Evolutionary conservation across 768 basidiomycete species (phyloP), one percentile per base, ranked within the genome.

Genomic region (Strobilomyces dryophilus): DNA sequence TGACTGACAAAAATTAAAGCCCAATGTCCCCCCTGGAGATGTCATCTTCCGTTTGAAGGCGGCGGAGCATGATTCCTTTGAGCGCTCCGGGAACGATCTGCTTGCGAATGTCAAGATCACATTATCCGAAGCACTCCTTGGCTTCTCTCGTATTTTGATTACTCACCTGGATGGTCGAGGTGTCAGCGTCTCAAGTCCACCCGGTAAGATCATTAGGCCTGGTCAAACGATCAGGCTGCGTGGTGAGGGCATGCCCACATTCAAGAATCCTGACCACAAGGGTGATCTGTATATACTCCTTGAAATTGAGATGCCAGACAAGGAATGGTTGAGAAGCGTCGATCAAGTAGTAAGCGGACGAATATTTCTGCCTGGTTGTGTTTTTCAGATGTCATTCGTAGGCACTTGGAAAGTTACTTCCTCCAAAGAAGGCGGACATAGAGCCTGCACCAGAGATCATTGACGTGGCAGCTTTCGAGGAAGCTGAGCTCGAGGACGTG

Each of bases 161-260:
- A 89, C 86, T 8, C 95, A 99, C 67, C 77, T 99, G 29, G 95
- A 99, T 64, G 94, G 94, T 10, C 83, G 93, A 14, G 93, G 93
- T n/a, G 78, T 98, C 47, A 83, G 82, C 35, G 81, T 97, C 12
- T 72, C 82, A 0, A 86, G 82, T 58, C 89, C 89, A 5, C 76
- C 81, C 1, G 83, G 86, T 8, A 88, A 86, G 66, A 81, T 94
- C 27, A 80, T 95, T 64, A 82, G 83, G 55, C 78, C 84, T 4
- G 83, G 84, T 11, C 83, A 87, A 57, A 81, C 83, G 20, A 88
- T 94, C 54, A 75, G 87, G 17, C 63, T 97, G 35, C 79, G 83
- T 3, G 86, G 84, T 11, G 94, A 98, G 71, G 95, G 95, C 36
- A 95, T 98, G 93, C 93, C 94, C 2, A 68, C 81, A 12, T 77